These are phyloP conservation scores for Lipomyces kockii DNA, from an alignment of 805 yeast genomes.

Conservation along the genomic window DNA sequence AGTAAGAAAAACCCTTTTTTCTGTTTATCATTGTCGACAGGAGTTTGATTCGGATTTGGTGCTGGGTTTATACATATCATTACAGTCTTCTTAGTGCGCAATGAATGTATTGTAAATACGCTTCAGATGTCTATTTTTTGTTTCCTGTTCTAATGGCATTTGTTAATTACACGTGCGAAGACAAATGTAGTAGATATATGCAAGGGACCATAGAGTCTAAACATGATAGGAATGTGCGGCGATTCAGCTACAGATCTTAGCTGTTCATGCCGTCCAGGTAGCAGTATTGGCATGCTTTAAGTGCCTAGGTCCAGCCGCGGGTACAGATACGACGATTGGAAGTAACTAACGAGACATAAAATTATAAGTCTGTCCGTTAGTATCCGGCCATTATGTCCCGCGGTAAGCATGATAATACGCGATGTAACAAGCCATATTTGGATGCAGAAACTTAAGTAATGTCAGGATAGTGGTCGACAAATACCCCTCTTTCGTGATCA, in stretches of 20 bases:
- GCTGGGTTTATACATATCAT: background rate
- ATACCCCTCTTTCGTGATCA: background rate
- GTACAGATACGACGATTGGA: background rate
- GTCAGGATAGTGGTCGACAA: slow-evolving; percentile 1
- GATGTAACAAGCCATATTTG: background rate
- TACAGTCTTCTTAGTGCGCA: background rate
- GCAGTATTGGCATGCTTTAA: background rate
- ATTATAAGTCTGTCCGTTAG: background rate
- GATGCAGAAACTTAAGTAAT: background rate
- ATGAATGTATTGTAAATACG: background rate
- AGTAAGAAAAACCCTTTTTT: background rate
- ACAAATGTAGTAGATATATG: no score
- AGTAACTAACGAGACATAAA: background rate
- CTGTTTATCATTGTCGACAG: background rate
- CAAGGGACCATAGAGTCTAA: background rate
- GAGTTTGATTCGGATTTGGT: slow-evolving; percentile 2
- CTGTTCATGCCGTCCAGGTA: background rate
- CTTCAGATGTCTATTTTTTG: background rate
- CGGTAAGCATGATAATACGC: background rate
- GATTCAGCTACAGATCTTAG: no score
- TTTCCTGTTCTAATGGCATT: background rate
- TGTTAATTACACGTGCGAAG: background rate
- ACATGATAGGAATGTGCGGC: background rate
- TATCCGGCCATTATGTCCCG: background rate
- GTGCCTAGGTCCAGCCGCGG: background rate